Conservation (phyloP, 163 green algal genomes). For the Trebouxia gelatinosa region DNA sequence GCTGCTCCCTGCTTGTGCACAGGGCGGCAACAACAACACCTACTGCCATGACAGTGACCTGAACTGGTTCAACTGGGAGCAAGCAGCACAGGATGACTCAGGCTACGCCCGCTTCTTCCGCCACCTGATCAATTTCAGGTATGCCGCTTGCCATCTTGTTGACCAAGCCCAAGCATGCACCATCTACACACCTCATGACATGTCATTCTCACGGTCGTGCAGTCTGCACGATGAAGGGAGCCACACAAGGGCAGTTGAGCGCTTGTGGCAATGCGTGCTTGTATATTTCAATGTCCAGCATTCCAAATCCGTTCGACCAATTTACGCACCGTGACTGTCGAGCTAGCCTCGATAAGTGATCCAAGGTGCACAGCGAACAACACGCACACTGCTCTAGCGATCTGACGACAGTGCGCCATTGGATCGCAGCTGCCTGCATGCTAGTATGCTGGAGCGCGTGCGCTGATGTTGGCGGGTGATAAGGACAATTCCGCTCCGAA, state of each 20-base stretch:
- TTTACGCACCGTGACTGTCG: no score
- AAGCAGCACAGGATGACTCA: conserved; percentile 49
- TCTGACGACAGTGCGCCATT: no score
- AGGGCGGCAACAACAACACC: conserved; percentile 92
- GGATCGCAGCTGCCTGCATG: no score
- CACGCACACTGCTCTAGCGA: no score
- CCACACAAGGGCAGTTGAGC: neutral
- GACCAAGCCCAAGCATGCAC: neutral
- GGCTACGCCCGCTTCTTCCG: conserved; percentile 77
- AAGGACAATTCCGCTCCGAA: no score
- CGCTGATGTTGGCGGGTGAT: no score
- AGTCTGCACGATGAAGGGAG: neutral
- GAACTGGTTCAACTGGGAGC: conserved; percentile 77
- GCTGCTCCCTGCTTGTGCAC: neutral
- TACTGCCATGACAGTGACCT: conserved; percentile 84
- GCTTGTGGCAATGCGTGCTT: no score
- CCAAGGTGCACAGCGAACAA: no score
- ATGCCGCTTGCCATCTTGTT: conserved; percentile 4
- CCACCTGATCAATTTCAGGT: conserved; percentile 64
- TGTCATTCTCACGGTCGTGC: neutral
- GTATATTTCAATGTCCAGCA: no score
- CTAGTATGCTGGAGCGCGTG: no score
- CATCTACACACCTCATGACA: neutral
- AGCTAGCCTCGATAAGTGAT: no score
- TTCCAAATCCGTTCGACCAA: no score